These are phyloP conservation scores for Auricularia cornea DNA, from an alignment of 768 basidiomycete genomes.

Conservation along the genomic window DNA sequence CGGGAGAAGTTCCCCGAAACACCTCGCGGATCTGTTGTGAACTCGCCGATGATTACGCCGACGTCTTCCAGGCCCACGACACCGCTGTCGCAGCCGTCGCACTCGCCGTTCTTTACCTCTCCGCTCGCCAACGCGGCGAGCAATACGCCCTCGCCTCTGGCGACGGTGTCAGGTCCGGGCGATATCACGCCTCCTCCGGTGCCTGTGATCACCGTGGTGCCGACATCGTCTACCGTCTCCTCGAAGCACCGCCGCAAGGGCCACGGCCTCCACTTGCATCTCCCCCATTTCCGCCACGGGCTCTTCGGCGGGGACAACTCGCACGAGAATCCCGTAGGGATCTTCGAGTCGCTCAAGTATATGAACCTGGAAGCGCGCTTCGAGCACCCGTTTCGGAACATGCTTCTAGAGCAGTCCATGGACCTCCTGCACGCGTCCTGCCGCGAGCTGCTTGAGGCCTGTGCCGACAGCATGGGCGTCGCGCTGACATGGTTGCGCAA, in stretches of 20 bases:
- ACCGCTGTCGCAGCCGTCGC: conserved; percentile 27
- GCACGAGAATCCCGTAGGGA: conserved; percentile 52
- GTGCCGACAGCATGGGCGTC: conserved; percentile 32
- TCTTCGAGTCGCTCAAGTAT: conserved; percentile 66
- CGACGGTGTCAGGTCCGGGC: neutral
- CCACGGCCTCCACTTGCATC: neutral
- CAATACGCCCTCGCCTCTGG: too few species aligned
- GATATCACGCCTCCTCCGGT: neutral
- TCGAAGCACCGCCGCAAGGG: neutral
- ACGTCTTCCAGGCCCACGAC: conserved; percentile 26
- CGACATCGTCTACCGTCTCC: neutral
- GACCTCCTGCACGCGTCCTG: conserved; percentile 45
- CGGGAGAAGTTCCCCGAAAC: conserved; percentile 41
- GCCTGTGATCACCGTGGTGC: neutral
- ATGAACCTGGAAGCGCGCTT: conserved; percentile 54
- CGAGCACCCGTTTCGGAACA: conserved; percentile 38
- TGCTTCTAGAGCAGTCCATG: conserved; percentile 35
- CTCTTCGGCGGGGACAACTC: conserved; percentile 5
- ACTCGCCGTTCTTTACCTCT: conserved; percentile 9
- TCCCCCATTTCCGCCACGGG: neutral
- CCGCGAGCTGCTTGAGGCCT: conserved; percentile 40
- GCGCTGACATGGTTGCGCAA: conserved; percentile 44
- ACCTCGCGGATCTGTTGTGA: conserved; percentile 2
- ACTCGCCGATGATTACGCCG: conserved; percentile 33
- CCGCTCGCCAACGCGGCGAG: too few species aligned